A percentile compares a stretch with the other conserved stretches of the same genome.
phyloP scores from a whole-genome alignment of 2,329 filamentous ascomycete species.

The Dryadomyces quercus-mongolicae region DNA sequence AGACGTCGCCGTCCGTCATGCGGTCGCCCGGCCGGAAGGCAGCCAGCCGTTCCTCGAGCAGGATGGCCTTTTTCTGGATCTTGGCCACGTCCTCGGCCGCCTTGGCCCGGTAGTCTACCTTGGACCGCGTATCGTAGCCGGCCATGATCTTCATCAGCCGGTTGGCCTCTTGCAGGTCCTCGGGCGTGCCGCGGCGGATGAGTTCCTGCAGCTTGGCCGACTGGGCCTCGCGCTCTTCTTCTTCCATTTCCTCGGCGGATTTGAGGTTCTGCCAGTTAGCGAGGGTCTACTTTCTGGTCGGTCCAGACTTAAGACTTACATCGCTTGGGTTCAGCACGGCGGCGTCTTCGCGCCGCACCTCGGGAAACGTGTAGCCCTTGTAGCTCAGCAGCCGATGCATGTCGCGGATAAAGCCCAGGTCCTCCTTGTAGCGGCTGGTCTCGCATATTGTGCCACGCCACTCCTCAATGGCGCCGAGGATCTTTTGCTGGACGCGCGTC shows the following conservation, averaged over 20 bases:
- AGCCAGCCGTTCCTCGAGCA: conserved; percentile 87
- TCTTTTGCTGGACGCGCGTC: conserved; percentile 79
- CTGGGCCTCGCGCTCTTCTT: conserved; percentile 87
- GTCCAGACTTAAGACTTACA: no score
- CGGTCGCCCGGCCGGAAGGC: conserved; percentile 71
- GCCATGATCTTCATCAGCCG: conserved; percentile 99
- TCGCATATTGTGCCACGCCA: conserved; percentile 98
- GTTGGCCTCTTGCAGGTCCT: conserved; percentile 88
- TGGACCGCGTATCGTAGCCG: conserved; percentile 86
- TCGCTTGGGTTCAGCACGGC: conserved; percentile 95
- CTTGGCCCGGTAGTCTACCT: conserved; percentile 96
- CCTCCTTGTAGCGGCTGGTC: conserved; percentile 94
- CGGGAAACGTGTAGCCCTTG: conserved; percentile 94
- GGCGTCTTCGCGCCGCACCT: conserved; percentile 84
- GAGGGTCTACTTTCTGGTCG: no score
- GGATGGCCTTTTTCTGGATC: conserved; percentile 87
- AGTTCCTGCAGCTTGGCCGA: conserved; percentile 97
- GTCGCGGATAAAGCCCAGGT: conserved; percentile 88
- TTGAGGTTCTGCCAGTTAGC: conserved; percentile 64
- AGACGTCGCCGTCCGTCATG: conserved; percentile 56
- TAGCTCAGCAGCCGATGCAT: conserved; percentile 95
- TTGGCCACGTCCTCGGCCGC: conserved; percentile 89
- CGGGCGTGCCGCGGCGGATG: conserved; percentile 80
- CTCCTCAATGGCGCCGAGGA: conserved; percentile 94
- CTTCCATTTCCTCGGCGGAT: conserved; percentile 97